Evolutionary conservation across 2,329 filamentous ascomycete species (phyloP).

Genomic region (Dryadomyces quercus-mongolicae): DNA sequence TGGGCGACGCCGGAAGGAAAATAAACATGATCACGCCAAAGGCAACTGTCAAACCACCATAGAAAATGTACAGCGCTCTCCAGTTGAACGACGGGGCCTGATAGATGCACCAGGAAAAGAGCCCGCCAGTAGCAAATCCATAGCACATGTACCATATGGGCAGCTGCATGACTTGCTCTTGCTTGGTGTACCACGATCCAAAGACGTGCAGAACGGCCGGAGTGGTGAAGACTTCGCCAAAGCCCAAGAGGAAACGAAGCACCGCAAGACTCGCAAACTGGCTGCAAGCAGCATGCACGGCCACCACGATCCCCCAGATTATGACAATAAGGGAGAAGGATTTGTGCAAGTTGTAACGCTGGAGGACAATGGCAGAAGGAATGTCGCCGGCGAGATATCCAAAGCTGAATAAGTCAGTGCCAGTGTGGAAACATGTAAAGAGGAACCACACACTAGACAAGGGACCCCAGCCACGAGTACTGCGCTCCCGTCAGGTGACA

Average conservation of each 20-base stretch:
- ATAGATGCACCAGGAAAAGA: slow-evolving; percentile 10
- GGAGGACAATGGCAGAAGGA: slow-evolving; percentile 11
- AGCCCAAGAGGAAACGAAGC: slow-evolving; percentile 47
- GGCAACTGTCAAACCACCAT: slow-evolving; percentile 38
- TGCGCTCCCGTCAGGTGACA: slow-evolving; percentile 40
- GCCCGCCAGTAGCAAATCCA: slow-evolving; percentile 43
- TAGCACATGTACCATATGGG: slow-evolving; percentile 48
- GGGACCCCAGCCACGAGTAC: slow-evolving; percentile 38
- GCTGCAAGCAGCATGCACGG: slow-evolving; percentile 37
- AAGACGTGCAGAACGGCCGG: slow-evolving; percentile 49
- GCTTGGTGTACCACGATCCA: slow-evolving; percentile 50
- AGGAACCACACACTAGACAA: slow-evolving; percentile 26
- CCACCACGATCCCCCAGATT: slow-evolving; percentile 37
- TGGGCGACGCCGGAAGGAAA: slow-evolving; percentile 43
- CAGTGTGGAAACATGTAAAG: too few species aligned
- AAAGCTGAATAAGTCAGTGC: too few species aligned
- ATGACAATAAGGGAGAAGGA: slow-evolving; percentile 36
- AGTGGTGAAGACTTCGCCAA: slow-evolving; percentile 43
- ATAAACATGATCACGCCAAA: slow-evolving; percentile 48
- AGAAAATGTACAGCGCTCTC: not conserved
- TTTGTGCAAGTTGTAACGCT: slow-evolving; percentile 13
- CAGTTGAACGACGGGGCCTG: not conserved
- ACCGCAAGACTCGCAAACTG: slow-evolving; percentile 43
- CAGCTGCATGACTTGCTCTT: slow-evolving; percentile 48
- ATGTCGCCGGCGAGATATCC: slow-evolving; percentile 30